Evolutionary conservation across 1,284 basidiomycete genomes (phyloP), one percentile per base, ranked within the genome.

Genomic region (Tetrapyrgos nigripes): DNA sequence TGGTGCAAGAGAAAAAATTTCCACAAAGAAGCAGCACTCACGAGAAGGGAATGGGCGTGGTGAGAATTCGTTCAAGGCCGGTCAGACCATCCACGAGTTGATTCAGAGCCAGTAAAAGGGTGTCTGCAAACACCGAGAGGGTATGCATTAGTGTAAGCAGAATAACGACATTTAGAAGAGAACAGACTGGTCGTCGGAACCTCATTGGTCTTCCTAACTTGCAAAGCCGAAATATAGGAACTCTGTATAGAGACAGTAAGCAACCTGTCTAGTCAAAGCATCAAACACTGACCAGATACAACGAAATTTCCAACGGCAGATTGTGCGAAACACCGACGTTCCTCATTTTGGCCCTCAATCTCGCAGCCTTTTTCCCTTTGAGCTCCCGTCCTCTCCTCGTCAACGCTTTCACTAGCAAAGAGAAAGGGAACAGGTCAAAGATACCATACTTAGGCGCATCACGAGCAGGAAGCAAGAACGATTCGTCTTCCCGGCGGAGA

Each of bases 11-110:
- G 2, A 27, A 37, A 4, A 53, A 33, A 24, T 17, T 24, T 13
- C 43, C 27, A 52, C 6, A 11, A 21, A 33, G 26, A 35, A 27
- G 33, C 33, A 49, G 31, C 17, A 73, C 78, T 62, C 73, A 92
- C 80, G 87, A 90, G 75, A 90, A 92, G 1, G 91, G 91, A 48
- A 93, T 91, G 1, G 91, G 91, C 0, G 89, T 92, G 0, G 90
- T 92, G 13, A 92, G 76, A 62, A 93, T 91, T 45, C 91, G 79
- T 68, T 93, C 91, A 3, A 93, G 77, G 4, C 86, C 86, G 6
- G 87, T 88, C 44, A 93, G 73, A 17, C 86, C 83, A 54, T 92
- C 89, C 3, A 85, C 83, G 44, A 93, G 80, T 62, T 82, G 79
- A 63, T 81, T 82, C 8, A 92, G 69, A 1, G 83, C 67, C 2